Evolutionary conservation across 1,284 basidiomycete species (phyloP), one percentile per base, ranked within the genome.

Genomic region (Trametes versicolor): DNA sequence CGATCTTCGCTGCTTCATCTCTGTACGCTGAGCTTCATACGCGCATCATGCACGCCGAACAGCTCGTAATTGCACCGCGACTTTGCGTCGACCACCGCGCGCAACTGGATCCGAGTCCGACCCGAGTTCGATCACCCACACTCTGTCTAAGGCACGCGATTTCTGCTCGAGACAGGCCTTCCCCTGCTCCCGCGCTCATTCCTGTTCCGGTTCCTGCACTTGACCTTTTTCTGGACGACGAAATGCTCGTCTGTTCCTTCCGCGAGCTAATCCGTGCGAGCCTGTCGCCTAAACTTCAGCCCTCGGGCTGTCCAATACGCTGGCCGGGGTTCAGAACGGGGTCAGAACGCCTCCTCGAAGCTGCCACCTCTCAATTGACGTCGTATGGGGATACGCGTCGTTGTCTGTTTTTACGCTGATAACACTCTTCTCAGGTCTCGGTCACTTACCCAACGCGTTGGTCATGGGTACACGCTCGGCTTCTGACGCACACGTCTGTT

Each of bases 401-500:
- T 57, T 27, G 49, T 47, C 54, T 57, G 54, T 21, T 39, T 49
- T 48, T 49, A 50, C 52, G 52, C 53, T 41, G 63, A 60, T 64
- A 61, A 62, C 54, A 21, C 17, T 2, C 27, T 51, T 60, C 54
- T 39, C 36, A 13, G 15, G 15, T 23, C 47, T 27, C 59, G 59
- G 58, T 48, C 48, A 50, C 47, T 66, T 62, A 66, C 61, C 29
- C 41, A 63, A 60, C 56, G 2, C 21, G 7, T 53, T 63, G 65
- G 65, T 66, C 65, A 66, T 66, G 65, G 54, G 65, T 55, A 27
- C 58, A 53, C 29, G 17, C 37, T 12, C 32, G 48, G 48, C 54
- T 60, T 61, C 53, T 37, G 57, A 50, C 47, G 34, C 64, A 48
- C 52, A 32, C 58, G 21, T 39, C 25, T 60, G 49, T 63, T 66